Evolutionary conservation across 352 stramenopile genomes (phyloP).

Genomic region (Chrysophaeum taylorii): DNA sequence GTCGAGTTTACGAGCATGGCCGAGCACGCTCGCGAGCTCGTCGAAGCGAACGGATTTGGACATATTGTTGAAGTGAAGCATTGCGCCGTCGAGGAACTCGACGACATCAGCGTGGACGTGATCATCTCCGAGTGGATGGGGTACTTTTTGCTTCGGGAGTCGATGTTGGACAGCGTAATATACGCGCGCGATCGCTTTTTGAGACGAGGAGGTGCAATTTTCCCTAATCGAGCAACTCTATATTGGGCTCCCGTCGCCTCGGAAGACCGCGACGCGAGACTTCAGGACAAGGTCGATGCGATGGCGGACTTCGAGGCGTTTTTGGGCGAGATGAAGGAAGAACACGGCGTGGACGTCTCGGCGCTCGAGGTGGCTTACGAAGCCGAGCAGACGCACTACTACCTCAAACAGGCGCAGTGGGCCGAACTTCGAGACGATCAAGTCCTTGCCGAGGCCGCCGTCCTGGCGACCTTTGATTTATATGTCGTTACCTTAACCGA

Average conservation of each 20-base stretch:
- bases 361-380: slow-evolving; percentile 67
- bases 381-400: slow-evolving; percentile 93
- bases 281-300: slow-evolving; percentile 45
- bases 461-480: slow-evolving; percentile 60
- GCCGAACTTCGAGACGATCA: slow-evolving; percentile 51
- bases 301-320: slow-evolving; percentile 65
- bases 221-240: slow-evolving; percentile 88
- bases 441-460: slow-evolving; percentile 45
- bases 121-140: slow-evolving; percentile 99
- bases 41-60: slow-evolving; percentile 82
- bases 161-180: slow-evolving; percentile 97
- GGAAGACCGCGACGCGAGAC: slow-evolving; percentile 52
- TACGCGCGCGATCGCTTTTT: slow-evolving; percentile 84
- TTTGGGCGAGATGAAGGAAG: slow-evolving; percentile 71
- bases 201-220: slow-evolving; percentile 87
- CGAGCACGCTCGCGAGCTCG: slow-evolving; percentile 79
- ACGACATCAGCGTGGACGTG: slow-evolving; percentile 89
- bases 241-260: slow-evolving; percentile 87
- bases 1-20: slow-evolving; percentile 78
- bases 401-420: slow-evolving; percentile 59
- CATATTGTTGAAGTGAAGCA: slow-evolving; percentile 94
- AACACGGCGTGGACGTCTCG: slow-evolving; percentile 92
- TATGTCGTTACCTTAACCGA: slow-evolving; percentile 62
- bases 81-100: slow-evolving; percentile 89
- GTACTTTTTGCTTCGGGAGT: slow-evolving; percentile 97